Evolutionary conservation across 805 yeast genomes (phyloP).

Genomic region (Komagataella pastoris): DNA sequence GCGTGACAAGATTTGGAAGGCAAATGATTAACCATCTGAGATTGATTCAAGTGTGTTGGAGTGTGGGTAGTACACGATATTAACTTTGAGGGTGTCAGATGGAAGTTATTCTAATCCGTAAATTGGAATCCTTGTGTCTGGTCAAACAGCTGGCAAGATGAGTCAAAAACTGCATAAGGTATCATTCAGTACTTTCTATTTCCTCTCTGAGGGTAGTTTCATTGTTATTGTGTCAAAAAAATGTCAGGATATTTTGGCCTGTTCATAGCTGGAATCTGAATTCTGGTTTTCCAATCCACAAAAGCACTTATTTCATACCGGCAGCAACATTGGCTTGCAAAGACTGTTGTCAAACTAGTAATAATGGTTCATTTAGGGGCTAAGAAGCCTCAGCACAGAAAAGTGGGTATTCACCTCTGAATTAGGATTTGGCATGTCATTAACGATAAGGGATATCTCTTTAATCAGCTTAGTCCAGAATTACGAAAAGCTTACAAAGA

Average conservation of each 20-base stretch:
- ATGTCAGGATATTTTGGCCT: neutral
- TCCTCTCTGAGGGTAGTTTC: neutral
- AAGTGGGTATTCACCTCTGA: conserved; percentile 21
- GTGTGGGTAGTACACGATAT: neutral
- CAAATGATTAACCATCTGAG: neutral
- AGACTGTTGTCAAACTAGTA: neutral
- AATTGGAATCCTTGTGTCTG: neutral
- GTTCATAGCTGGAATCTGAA: neutral
- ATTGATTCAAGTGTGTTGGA: neutral
- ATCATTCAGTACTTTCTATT: neutral
- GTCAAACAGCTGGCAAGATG: neutral
- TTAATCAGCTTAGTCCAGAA: conserved; percentile 14
- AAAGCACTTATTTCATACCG: neutral
- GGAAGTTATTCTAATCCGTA: neutral
- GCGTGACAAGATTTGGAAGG: conserved; percentile 5
- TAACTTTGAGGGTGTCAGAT: neutral
- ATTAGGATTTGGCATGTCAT: neutral
- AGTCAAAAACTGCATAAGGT: neutral
- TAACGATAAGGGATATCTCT: neutral
- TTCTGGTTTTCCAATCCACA: neutral
- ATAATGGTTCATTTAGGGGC: conserved; percentile 80
- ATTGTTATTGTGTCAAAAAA: too few relatives aligned
- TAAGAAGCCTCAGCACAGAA: conserved; percentile 69
- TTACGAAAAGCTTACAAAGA: conserved; percentile 30
- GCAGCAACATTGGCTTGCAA: neutral